Evolutionary conservation across 257 asterid species (phyloP).

Genomic region (Ehretia macrophylla): DNA sequence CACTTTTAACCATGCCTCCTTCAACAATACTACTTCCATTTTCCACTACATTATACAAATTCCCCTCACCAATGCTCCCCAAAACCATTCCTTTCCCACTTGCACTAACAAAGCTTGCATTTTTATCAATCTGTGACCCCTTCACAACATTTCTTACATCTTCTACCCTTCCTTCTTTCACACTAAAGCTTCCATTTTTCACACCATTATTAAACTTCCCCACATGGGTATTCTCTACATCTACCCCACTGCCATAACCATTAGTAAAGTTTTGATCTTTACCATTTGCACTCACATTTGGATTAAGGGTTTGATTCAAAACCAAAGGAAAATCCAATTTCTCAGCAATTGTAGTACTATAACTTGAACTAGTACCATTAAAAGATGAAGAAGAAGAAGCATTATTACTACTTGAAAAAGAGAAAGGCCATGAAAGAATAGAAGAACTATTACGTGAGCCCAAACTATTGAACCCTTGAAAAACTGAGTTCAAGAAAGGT

Average conservation of each 20-base stretch:
- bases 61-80: slow-evolving; percentile 13
- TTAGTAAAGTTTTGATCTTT: slow-evolving; percentile 18
- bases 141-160: slow-evolving; percentile 13
- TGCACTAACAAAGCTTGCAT: slow-evolving; percentile 14
- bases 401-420: slow-evolving; percentile 16
- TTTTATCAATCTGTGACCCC: slow-evolving; percentile 20
- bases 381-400: slow-evolving; percentile 9
- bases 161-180: slow-evolving; percentile 20
- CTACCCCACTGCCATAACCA: slow-evolving; percentile 22
- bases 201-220: slow-evolving; percentile 29
- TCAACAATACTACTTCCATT: slow-evolving; percentile 19
- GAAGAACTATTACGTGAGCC: slow-evolving; percentile 29
- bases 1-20: slow-evolving; percentile 4
- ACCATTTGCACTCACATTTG: slow-evolving; percentile 22
- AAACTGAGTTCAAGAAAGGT: slow-evolving; percentile 45
- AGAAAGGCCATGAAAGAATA: slow-evolving; percentile 38
- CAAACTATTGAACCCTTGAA: slow-evolving; percentile 34
- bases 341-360: slow-evolving; percentile 8
- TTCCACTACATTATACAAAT: slow-evolving; percentile 18
- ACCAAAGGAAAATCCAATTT: slow-evolving; percentile 9
- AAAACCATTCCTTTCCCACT: slow-evolving; percentile 15
- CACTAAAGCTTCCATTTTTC: slow-evolving; percentile 22
- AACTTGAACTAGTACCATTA: slow-evolving; percentile 15
- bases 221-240: slow-evolving; percentile 24
- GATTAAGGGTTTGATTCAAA: slow-evolving; percentile 25